Evolutionary conservation across 768 basidiomycete genomes (phyloP).

Genomic region (Serendipita sp.): DNA sequence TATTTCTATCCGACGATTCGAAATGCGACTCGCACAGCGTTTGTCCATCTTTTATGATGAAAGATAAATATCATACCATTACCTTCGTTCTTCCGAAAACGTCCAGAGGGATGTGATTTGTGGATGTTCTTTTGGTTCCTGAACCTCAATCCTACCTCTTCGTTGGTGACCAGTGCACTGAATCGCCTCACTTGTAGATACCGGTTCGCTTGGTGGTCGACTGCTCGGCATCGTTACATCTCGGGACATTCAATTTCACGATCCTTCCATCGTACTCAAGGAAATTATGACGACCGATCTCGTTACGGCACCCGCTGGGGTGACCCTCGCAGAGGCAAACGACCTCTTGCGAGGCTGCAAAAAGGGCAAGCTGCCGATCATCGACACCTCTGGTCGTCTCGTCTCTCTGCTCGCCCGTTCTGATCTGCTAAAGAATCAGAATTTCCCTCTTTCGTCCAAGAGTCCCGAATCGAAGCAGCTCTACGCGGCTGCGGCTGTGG

Average conservation of each 20-base stretch:
- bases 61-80: constrained; percentile 25
- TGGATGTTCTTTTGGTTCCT: constrained; percentile 31
- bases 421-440: constrained; percentile 94
- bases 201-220: constrained; percentile 74
- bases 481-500: constrained; percentile 89
- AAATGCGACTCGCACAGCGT: constrained; percentile 1
- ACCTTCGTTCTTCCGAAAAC: constrained; percentile 84
- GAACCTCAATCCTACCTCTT: constrained; percentile 24
- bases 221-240: constrained; percentile 93
- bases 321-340: constrained; percentile 86
- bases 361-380: constrained; percentile 91
- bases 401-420: constrained; percentile 85
- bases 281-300: constrained; percentile 83
- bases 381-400: constrained; percentile 50
- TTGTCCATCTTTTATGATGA: constrained; percentile 28
- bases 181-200: constrained; percentile 37
- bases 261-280: constrained; percentile 44
- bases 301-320: constrained; percentile 74
- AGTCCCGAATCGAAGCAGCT: constrained; percentile 84
- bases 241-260: constrained; percentile 89
- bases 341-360: constrained; percentile 87
- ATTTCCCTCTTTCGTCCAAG: constrained; percentile 89
- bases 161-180: constrained; percentile 15
- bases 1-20: constrained; percentile 7
- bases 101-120: constrained; percentile 58